These are phyloP conservation scores for Pseudogymnoascus sp. DNA, from an alignment of 2,329 filamentous ascomycete genomes.

Conservation along the genomic window DNA sequence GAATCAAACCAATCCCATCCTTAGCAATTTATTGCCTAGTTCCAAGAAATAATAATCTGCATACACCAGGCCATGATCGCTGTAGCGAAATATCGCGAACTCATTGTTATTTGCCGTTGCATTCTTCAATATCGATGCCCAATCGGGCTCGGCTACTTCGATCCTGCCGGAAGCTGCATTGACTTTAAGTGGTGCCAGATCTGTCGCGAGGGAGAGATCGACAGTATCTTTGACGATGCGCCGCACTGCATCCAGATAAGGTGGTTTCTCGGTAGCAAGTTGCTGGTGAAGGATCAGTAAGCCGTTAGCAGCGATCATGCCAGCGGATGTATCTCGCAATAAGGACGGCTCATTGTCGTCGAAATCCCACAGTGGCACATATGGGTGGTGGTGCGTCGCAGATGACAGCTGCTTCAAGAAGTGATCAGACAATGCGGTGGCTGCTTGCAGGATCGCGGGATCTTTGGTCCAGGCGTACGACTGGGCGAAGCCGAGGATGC, in stretches of 20 bases:
- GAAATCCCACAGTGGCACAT: conserved; percentile 34
- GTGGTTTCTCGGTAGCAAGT: conserved; percentile 7
- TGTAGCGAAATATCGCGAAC: conserved; percentile 31
- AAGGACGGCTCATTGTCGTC: conserved; percentile 22
- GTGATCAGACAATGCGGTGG: conserved; percentile 32
- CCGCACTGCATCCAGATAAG: conserved; percentile 13
- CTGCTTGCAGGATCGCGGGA: conserved; percentile 25
- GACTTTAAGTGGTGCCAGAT: conserved; percentile 13
- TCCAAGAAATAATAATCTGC: conserved; percentile 36
- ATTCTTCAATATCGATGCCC: conserved; percentile 29
- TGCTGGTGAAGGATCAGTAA: conserved; percentile 29
- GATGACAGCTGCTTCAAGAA: conserved; percentile 28
- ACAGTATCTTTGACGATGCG: conserved; percentile 20
- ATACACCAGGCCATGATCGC: conserved; percentile 36
- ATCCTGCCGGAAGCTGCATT: no score
- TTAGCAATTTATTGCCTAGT: conserved; percentile 35
- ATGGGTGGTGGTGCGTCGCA: conserved; percentile 8
- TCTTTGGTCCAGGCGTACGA: conserved; percentile 32
- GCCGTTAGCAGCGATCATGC: conserved; percentile 36
- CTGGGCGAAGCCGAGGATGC: conserved; percentile 30
- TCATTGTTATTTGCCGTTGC: conserved; percentile 34
- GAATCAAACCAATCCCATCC: conserved; percentile 17
- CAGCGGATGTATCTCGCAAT: conserved; percentile 34
- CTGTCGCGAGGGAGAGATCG: conserved; percentile 15
- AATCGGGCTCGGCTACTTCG: no score